phyloP scores from a whole-genome alignment of 2,329 filamentous ascomycete genomes.

The Alternaria incomplexa region DNA sequence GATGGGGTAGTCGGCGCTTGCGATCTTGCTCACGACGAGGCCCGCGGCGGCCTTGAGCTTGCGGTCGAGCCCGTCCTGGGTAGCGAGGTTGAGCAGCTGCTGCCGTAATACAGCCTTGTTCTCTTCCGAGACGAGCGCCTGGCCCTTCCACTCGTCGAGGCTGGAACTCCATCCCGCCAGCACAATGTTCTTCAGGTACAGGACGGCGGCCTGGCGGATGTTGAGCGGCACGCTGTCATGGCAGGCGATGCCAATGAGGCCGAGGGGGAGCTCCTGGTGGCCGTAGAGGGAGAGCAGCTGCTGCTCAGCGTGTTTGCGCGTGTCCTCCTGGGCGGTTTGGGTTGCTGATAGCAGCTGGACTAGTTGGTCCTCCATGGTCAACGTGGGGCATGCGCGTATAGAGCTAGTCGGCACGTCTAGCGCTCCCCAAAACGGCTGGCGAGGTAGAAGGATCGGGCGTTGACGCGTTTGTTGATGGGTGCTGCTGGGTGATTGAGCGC shows the following conservation, averaged over 20 bases:
- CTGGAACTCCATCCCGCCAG: constrained; percentile 81
- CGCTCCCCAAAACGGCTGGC: constrained; percentile 26
- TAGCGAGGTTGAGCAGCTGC: constrained; percentile 76
- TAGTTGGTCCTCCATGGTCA: constrained; percentile 86
- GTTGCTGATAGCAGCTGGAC: constrained; percentile 87
- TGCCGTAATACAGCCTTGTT: constrained; percentile 76
- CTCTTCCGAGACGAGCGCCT: constrained; percentile 72
- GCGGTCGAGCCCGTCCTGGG: constrained; percentile 75
- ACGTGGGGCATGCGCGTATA: constrained; percentile 32
- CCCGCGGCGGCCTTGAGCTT: constrained; percentile 91
- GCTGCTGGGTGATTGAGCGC: constrained; percentile 20
- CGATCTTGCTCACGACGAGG: constrained; percentile 91
- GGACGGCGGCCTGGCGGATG: constrained; percentile 82
- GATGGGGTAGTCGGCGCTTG: constrained; percentile 89
- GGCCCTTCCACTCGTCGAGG: constrained; percentile 72
- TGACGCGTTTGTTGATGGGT: constrained; percentile 32
- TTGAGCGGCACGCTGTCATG: constrained; percentile 75
- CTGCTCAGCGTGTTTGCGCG: constrained; percentile 85
- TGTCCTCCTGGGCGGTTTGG: constrained; percentile 75
- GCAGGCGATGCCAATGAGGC: constrained; percentile 79
- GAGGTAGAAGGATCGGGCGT: constrained; percentile 9
- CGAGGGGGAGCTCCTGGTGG: constrained; percentile 75
- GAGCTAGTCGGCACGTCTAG: constrained; percentile 38
- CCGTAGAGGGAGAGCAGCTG: constrained; percentile 75
- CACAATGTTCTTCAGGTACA: constrained; percentile 82